These are phyloP conservation scores for Platanthera guangdongensis DNA, from an alignment of 106 monocot species.

Conservation along the genomic window DNA sequence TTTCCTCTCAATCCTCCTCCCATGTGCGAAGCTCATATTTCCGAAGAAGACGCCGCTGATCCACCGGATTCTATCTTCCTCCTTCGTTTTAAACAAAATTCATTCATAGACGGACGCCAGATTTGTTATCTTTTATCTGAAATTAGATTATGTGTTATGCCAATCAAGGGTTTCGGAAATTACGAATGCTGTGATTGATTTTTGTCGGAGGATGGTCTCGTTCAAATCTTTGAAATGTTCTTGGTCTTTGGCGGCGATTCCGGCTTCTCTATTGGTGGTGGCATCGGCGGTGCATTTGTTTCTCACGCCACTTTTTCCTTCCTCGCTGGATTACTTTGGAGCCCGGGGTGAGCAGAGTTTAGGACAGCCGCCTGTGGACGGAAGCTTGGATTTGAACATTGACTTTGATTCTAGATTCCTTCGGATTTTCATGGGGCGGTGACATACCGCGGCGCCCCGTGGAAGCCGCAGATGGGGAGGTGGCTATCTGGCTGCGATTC, in stretches of 20 bases:
- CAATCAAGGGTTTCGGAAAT: not conserved
- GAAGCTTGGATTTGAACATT: slow-evolving; percentile 2
- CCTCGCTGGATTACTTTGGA: slow-evolving; percentile 37
- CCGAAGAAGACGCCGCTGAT: not conserved
- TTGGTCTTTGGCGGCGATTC: slow-evolving; percentile 25
- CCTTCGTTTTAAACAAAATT: not conserved
- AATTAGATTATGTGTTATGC: not conserved
- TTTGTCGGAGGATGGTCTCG: slow-evolving; percentile 11
- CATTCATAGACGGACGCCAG: not conserved
- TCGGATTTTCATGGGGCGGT: slow-evolving; percentile 47
- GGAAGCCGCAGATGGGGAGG: slow-evolving; percentile 73
- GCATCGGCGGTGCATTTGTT: slow-evolving; percentile 39
- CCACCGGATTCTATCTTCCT: not conserved
- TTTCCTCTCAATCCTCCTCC: not conserved
- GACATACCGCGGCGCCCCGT: slow-evolving; percentile 50
- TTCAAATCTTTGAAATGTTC: slow-evolving; percentile 35
- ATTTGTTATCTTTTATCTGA: not conserved
- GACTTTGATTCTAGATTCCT: slow-evolving; percentile 20
- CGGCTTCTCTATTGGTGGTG: slow-evolving; percentile 21
- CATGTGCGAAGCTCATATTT: not conserved
- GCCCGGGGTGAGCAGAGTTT: not conserved
- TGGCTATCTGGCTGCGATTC: slow-evolving; percentile 68
- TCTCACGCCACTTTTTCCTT: slow-evolving; percentile 36
- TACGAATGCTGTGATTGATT: not conserved
- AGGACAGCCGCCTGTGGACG: slow-evolving; percentile 14